These are phyloP conservation scores for Claviceps spartinae DNA, from an alignment of 2,329 filamentous ascomycete species.

Conservation along the genomic window DNA sequence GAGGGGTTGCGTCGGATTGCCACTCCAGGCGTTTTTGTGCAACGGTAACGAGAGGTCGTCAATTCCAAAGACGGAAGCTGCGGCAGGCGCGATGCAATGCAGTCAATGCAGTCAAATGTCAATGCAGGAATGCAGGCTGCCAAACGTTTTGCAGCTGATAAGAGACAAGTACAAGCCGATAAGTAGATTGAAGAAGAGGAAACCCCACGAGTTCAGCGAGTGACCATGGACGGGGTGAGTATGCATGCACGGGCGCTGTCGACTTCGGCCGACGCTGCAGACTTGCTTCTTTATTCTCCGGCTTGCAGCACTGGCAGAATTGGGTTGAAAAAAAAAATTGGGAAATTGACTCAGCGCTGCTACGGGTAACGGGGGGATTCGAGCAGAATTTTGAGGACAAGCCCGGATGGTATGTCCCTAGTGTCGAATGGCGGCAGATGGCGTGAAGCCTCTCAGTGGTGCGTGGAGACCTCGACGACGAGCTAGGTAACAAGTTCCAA, in stretches of 20 bases:
- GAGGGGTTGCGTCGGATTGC: not conserved
- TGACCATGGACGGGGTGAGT: not conserved
- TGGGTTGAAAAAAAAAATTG: not conserved
- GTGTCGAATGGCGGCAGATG: constrained; percentile 1
- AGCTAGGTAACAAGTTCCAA: not conserved
- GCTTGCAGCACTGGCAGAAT: not conserved
- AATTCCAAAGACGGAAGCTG: not conserved
- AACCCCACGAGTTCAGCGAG: not conserved
- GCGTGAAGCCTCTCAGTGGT: not conserved
- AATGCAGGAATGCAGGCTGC: not conserved
- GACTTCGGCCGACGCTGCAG: too few relatives aligned
- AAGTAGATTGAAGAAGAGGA: not conserved
- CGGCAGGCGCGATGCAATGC: constrained; percentile 1
- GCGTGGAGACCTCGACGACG: not conserved
- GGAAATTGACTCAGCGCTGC: not conserved
- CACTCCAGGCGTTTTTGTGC: not conserved
- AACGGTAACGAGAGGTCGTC: not conserved
- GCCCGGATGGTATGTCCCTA: constrained; percentile 2
- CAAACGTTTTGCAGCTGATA: not conserved
- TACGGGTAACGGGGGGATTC: not conserved
- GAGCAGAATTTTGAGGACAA: constrained; percentile 6
- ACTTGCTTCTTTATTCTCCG: not conserved
- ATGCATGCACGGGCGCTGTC: not conserved
- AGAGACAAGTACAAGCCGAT: not conserved
- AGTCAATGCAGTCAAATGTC: not conserved